Base-by-base conservation (phyloP, 2,329 filamentous ascomycete species). In the Fusarium irregulare region DNA sequence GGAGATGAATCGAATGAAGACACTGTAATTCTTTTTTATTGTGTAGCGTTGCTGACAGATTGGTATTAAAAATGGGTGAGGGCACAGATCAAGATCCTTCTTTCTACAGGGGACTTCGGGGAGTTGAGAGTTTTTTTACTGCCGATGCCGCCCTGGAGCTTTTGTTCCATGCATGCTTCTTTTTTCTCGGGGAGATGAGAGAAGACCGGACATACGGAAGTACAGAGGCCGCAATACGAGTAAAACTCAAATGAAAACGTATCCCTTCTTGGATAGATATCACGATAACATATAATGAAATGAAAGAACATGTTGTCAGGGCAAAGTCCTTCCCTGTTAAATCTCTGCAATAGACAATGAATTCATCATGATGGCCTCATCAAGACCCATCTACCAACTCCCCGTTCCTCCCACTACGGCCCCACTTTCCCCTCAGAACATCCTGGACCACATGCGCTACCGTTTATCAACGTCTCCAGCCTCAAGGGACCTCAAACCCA, bases 311-410 rank as follows among this genome's bases (percentile, higher is more conserved):
- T 7, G 4, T 28, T 4, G 11, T n/a, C 4, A 30, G 6, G 13
- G 34, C 30, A 16, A 27, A 23, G 5, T 21, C 13, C 14, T 18
- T 23, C 12, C 13, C 23, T 20, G 11, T 41, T 25, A n/a, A 42
- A 46, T 41, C 42, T 48, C 30, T 66, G 18, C 37, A 40, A 23
- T 11, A 27, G 18, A 21, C 34, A 23, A 34, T 20, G 3, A 50
- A 56, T 45, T 45, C 44, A 64, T 68, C 50, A 56, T 25, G 32
- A 55, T 68, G 56, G 54, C 54, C 67, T 70, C 62, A 64, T 70
- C 42, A 51, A 44, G 47, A 28, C 25, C 63, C 57, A 51, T 56
- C 6, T 28, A n/a, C 6, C 48, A 71, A 71, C 68, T 71, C 68
- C 68, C 68, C 64, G 67, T 59, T 32, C 20, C 40, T 44, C 50